Conservation (phyloP, 331 rosid genomes). For the Prunus yedoensis region DNA sequence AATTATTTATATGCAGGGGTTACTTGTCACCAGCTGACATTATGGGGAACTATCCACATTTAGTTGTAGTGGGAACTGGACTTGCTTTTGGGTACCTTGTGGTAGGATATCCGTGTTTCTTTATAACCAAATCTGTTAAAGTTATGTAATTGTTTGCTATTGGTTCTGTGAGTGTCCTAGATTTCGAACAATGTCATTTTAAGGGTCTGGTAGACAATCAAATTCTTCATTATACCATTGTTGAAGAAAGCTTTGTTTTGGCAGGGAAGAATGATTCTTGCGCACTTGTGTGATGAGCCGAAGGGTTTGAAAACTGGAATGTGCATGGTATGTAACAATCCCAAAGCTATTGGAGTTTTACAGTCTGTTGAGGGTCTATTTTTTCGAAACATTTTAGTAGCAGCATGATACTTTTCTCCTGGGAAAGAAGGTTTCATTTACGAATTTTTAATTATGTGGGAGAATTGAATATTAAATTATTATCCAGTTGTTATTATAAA, state of each 20-base stretch:
- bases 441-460: too few species aligned
- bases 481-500: conserved; percentile 25
- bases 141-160: neutral
- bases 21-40: conserved; percentile 82
- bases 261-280: conserved; percentile 92
- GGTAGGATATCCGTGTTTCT: conserved; percentile 45
- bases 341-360: neutral
- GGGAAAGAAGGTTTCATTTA: neutral
- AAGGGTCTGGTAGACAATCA: conserved; percentile 7
- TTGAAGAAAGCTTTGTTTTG: conserved; percentile 38
- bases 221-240: conserved; percentile 11
- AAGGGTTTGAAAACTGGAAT: conserved; percentile 89
- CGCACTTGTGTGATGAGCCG: conserved; percentile 87
- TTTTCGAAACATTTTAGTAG: neutral
- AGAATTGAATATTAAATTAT: neutral
- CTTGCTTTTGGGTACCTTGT: conserved; percentile 90
- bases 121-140: conserved; percentile 5
- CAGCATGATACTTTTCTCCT: neutral
- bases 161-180: neutral
- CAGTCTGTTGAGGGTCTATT: neutral
- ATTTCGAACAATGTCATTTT: neutral
- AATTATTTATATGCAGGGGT: conserved; percentile 58
- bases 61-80: conserved; percentile 77
- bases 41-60: conserved; percentile 67
- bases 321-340: conserved; percentile 38